Evolutionary conservation across 768 basidiomycete species (phyloP), one percentile per base, ranked within the genome.

Genomic region (Tricholoma hemisulphureum): DNA sequence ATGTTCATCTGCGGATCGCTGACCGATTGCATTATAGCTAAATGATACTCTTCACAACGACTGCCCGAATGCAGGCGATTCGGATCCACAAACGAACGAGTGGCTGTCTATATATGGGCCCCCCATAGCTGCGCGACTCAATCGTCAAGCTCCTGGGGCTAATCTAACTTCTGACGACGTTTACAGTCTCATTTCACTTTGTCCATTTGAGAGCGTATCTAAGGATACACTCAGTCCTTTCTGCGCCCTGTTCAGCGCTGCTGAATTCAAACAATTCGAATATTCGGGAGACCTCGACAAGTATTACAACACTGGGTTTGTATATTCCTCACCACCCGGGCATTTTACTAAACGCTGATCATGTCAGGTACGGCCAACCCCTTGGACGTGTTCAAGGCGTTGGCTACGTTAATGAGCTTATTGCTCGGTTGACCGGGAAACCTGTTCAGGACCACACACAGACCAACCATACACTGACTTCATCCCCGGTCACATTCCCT

Each of bases 341-440:
- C 26, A 46, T n/a, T 21, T 11, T 31, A 16, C 50, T 48, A 5
- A 21, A 55, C 9, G 16, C 61, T 49, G 59, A 32, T 9, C 39
- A n/a, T n/a, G 2, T 3, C 26, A 89, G 88, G 18, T 82, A 90
- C 58, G 91, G 91, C 3, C 83, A 85, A 59, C 62, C 69, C 2
- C 75, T 93, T 1, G 91, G 92, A 2, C 86, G 76, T 4, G 84
- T 92, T 6, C 90, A 91, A 67, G 91, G 92, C 29, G 86, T 94
- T 3, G 94, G 93, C 6, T 96, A 90, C 68, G 77, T 91, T 65
- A 94, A 93, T 68, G 93, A 95, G 73, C 81, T 96, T n/a, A 69
- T 95, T 20, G 90, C 91, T 0, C 84, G 95, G 10, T 78, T 96
- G 41, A 90, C 87, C 0, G 77, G 78, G 14, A 70, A 68, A 14